Base-by-base conservation (phyloP, 495 filamentous ascomycete genomes). In the Podospora pseudopauciseta region DNA sequence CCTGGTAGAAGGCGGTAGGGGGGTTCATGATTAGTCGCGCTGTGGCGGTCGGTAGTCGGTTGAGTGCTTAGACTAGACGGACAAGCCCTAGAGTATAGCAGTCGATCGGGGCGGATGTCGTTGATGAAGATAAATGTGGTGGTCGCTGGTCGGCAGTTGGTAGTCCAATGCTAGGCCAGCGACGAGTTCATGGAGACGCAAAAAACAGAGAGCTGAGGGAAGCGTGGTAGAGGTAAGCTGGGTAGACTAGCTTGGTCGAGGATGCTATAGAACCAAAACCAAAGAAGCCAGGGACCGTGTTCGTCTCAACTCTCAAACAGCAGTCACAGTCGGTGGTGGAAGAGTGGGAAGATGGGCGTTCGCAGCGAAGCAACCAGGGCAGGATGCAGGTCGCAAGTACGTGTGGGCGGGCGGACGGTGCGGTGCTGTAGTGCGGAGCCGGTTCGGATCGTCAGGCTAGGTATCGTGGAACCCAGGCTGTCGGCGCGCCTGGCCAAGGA, bases 1-100 rank as follows among this genome's bases (percentile, higher is more conserved):
- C 82, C 81, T 84, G 79, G 44, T 69, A 83, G 78, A 73, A 66
- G 11, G 60, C 44, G 26, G 53, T 44, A 54, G 60, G 55, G 28
- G 58, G 64, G n/a, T 39, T 39, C 56, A 44, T 57, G 30, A 15
- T 56, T 63, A 54, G 65, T 53, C 28, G 54, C 23, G 64, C 34
- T 53, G n/a, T 55, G 27, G 60, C 27, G 23, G 57, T 65, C 13
- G n/a, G 19, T 56, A 49, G 39, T 13, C 39, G 39, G 39, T 49
- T 13, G 39, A 49, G 11, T 34, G 61, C 3, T 63, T 19, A 20
- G 32, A 11, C 27, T 28, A 20, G 61, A 32, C 49, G 34, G 19
- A 63, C 27, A 44, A 44, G 61, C 27, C n/a, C 4, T 32, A 18
- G 32, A 58, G 19, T 27, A 58, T 27, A 5, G 16, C 39, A 27